Conservation (phyloP, 192 early-diverging fungal species). For the Gigaspora rosea region DNA sequence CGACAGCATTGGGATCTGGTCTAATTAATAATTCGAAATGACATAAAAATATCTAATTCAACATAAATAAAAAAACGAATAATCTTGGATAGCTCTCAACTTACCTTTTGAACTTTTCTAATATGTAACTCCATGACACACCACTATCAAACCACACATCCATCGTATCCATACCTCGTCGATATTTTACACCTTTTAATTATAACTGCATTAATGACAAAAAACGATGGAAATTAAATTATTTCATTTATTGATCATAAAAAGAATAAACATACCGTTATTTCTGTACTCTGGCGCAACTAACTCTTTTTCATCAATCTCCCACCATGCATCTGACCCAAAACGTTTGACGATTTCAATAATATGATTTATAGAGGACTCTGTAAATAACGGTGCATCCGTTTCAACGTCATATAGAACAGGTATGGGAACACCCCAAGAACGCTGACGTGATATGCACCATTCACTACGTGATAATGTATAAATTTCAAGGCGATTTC, state of each 20-base stretch:
- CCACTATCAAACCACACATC: slow-evolving; percentile 90
- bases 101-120: slow-evolving; percentile 42
- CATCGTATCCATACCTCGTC: slow-evolving; percentile 76
- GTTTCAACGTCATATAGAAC: slow-evolving; percentile 66
- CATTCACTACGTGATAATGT: slow-evolving; percentile 72
- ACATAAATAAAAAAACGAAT: background rate
- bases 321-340: slow-evolving; percentile 77
- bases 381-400: slow-evolving; percentile 65
- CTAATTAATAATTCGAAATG: slow-evolving; percentile 7
- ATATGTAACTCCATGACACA: slow-evolving; percentile 71
- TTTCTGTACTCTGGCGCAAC: slow-evolving; percentile 59
- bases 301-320: slow-evolving; percentile 56
- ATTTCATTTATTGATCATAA: background rate
- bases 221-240: background rate
- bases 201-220: background rate
- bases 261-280: slow-evolving; percentile 44
- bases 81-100: background rate
- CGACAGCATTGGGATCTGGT: slow-evolving; percentile 43
- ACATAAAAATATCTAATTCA: background rate
- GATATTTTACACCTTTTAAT: slow-evolving; percentile 39
- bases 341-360: slow-evolving; percentile 55
- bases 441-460: slow-evolving; percentile 82
- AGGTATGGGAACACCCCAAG: slow-evolving; percentile 84
- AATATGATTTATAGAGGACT: slow-evolving; percentile 65
- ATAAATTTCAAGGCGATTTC: slow-evolving; percentile 63